Evolutionary conservation across 306 rosid species (phyloP), one percentile per base, ranked within the genome.

Genomic region (Cyclanthera cordifolia): DNA sequence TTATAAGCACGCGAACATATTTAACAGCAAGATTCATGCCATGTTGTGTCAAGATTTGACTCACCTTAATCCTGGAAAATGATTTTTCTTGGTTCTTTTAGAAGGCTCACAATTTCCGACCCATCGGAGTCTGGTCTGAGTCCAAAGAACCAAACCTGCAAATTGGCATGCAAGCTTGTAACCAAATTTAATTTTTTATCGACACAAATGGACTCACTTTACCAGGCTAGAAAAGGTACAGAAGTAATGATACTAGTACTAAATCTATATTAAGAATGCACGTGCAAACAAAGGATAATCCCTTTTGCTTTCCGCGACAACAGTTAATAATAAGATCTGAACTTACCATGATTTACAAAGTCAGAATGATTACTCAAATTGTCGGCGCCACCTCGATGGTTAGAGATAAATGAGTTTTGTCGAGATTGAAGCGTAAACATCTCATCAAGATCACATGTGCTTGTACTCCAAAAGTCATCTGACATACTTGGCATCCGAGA

Each of bases 271-370:
- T 28, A 63, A 19, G 69, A 39, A 39, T 17, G 48, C 49, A 17
- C 25, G 21, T 11, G 25, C 15, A 61, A 27, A 7, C 20, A 56
- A 16, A 61, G 20, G 49, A 61, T 34, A 15, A 19, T 19, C 67
- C 39, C 8, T 8, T 67, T 48, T 8, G 1, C 23, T 17, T 67
- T 48, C 15, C 48, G 34, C 11, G 50, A 41, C n/a, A 41, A 34
- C 16, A 39, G 32, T 37, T 50, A 5, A 63, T 20, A 20, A 20
- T 21, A 47, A 45, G 27, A 2, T 41, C 19, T 37, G 48, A 41
- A 34, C 21, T 66, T 66, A 66, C 71, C 71, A 25, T 66, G 55
- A 66, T 66, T 66, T 23, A 66, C 55, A 46, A 66, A 66, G 71
- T 66, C 71, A 66, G 71, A 66, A 46, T 66, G 53, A 24, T 46